These are phyloP conservation scores for Oryza meyeriana DNA, from an alignment of 176 grass and related monocot species.

Conservation along the genomic window DNA sequence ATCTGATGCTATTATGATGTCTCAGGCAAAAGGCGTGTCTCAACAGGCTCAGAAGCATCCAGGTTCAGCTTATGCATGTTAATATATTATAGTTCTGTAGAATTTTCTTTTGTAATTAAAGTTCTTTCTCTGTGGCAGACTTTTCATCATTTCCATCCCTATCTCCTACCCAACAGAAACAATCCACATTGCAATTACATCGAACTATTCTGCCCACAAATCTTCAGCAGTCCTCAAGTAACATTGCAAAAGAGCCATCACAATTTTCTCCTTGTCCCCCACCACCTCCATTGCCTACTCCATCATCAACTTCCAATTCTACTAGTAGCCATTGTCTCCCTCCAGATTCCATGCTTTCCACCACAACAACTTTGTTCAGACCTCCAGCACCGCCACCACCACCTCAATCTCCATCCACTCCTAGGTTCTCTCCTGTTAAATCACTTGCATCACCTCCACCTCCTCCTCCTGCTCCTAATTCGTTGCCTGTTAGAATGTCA, in stretches of 20 bases:
- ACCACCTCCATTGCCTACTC: not conserved
- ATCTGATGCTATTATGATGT: constrained; percentile 13
- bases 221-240: constrained; percentile 30
- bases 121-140: constrained; percentile 13
- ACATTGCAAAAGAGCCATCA: constrained; percentile 13
- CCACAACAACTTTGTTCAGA: constrained; percentile 16
- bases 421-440: constrained; percentile 21
- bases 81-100: constrained; percentile 2
- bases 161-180: constrained; percentile 5
- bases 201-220: constrained; percentile 16
- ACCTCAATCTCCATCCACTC: constrained; percentile 17
- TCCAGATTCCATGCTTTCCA: constrained; percentile 26
- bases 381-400: constrained; percentile 23
- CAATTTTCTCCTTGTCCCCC: constrained; percentile 18
- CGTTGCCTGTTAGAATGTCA: not conserved
- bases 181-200: constrained; percentile 15
- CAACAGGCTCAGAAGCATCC: constrained; percentile 24
- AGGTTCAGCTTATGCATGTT: constrained; percentile 28
- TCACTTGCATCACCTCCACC: constrained; percentile 31
- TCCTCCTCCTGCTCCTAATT: constrained; percentile 3
- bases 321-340: constrained; percentile 26
- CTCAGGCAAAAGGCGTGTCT: constrained; percentile 1
- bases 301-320: constrained; percentile 1
- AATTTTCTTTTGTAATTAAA: constrained; percentile 30
- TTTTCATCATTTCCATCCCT: constrained; percentile 25